Evolutionary conservation across 805 yeast species (phyloP).

Genomic region (Tetrapisispora arboricola): DNA sequence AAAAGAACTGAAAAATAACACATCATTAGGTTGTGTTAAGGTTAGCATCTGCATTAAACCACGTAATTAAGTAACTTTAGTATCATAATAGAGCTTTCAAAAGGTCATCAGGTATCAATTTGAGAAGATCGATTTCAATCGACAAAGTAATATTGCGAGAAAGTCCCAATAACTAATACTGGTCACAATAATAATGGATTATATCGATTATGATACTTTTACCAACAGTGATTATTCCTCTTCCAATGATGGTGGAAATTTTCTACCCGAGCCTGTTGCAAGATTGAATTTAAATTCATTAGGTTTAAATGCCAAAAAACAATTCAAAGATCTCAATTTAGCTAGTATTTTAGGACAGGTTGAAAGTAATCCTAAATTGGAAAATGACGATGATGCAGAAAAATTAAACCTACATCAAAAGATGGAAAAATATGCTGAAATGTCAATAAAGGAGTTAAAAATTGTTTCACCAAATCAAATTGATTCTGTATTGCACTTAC

Average conservation of each 20-base stretch:
- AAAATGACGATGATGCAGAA: background rate
- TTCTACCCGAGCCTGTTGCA: conserved; percentile 24
- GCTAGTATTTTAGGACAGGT: background rate
- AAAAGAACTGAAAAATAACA: no score
- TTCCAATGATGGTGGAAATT: conserved; percentile 6
- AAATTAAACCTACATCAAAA: conserved; percentile 3
- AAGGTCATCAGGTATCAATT: no score
- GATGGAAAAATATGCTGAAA: conserved; percentile 2
- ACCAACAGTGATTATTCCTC: conserved; percentile 21
- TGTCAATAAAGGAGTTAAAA: conserved; percentile 2
- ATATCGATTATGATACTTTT: conserved; percentile 39
- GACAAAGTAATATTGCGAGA: no score
- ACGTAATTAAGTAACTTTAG: no score
- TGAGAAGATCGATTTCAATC: no score
- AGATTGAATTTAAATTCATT: conserved; percentile 10
- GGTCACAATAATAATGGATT: conserved; percentile 28
- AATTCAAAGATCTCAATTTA: background rate
- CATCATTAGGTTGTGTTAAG: no score
- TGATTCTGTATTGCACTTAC: background rate
- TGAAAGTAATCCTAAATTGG: background rate
- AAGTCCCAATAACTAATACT: no score
- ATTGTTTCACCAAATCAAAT: background rate
- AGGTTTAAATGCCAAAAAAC: background rate
- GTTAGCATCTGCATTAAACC: no score
- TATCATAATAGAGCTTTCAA: no score